Percentiles rank a stretch among this genome's conserved stretches.
Evolutionary conservation across 345 rosid species (phyloP).

Genomic region (Euphorbia pulcherrima): DNA sequence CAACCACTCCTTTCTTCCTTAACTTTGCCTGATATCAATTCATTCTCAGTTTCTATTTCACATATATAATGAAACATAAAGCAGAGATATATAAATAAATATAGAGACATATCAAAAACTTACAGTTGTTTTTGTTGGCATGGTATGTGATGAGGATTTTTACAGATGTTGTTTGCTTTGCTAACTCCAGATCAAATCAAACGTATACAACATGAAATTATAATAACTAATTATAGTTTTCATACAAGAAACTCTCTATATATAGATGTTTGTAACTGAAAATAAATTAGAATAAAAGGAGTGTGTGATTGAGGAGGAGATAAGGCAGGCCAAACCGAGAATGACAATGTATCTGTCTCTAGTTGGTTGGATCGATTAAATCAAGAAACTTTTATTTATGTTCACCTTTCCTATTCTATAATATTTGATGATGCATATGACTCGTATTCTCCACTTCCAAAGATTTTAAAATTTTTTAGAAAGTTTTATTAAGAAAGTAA

Average conservation of each 20-base stretch:
- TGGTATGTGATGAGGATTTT: too few relatives aligned
- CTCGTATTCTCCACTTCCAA: too few relatives aligned
- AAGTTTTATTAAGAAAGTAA: too few relatives aligned
- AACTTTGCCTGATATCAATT: constrained; percentile 35
- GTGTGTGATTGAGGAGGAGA: background rate
- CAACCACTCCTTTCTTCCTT: constrained; percentile 31
- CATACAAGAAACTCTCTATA: too few relatives aligned
- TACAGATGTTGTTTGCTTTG: too few relatives aligned
- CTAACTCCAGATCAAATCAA: too few relatives aligned
- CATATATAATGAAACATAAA: background rate
- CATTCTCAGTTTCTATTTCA: background rate
- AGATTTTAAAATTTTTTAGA: too few relatives aligned
- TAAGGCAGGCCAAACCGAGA: background rate
- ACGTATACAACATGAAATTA: too few relatives aligned
- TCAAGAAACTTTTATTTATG: constrained; percentile 5
- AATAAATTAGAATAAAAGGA: too few relatives aligned
- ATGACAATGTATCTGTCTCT: background rate
- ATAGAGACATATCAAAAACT: background rate
- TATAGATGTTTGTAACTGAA: background rate
- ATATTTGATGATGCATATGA: background rate
- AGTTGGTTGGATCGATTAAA: constrained; percentile 10
- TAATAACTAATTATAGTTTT: too few relatives aligned
- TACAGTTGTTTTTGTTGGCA: constrained; percentile 32
- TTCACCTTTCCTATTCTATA: background rate
- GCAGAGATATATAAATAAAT: too few relatives aligned